Evolutionary conservation across 1,139 yeast genomes (phyloP).

Genomic region (Geotrichum australiense): DNA sequence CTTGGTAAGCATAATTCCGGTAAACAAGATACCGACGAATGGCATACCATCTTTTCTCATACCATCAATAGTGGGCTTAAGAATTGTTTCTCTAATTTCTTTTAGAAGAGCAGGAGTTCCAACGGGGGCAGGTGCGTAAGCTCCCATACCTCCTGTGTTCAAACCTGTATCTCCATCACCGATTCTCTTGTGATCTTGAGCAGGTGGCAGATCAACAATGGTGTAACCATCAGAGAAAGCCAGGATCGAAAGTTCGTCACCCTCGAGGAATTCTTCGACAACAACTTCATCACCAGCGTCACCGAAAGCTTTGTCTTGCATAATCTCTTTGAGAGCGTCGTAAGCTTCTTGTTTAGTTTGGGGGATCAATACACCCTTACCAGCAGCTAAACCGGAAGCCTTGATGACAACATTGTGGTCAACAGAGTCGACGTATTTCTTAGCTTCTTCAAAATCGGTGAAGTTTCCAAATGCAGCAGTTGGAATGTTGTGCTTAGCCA

Average conservation of each 20-base stretch:
- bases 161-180: conserved; percentile 91
- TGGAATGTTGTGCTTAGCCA: conserved; percentile 87
- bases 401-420: conserved; percentile 83
- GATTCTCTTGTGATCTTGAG: conserved; percentile 95
- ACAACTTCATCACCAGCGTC: conserved; percentile 94
- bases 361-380: conserved; percentile 96
- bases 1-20: conserved; percentile 89
- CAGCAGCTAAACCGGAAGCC: conserved; percentile 98
- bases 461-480: conserved; percentile 88
- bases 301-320: conserved; percentile 88
- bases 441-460: conserved; percentile 67
- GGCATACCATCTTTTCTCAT: conserved; percentile 96
- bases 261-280: conserved; percentile 91
- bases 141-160: conserved; percentile 99
- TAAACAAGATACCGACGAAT: conserved; percentile 90
- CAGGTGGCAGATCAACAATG: conserved; percentile 85
- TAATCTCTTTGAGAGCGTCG: conserved; percentile 75
- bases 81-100: conserved; percentile 62
- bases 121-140: conserved; percentile 96
- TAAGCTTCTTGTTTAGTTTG: conserved; percentile 75
- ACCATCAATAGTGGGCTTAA: conserved; percentile 91
- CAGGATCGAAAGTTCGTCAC: conserved; percentile 91
- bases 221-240: conserved; percentile 95
- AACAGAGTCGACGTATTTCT: conserved; percentile 54
- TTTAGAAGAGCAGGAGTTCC: conserved; percentile 64